Evolutionary conservation across 1,284 basidiomycete species (phyloP).

Genomic region (Ustilago cynodontis): DNA sequence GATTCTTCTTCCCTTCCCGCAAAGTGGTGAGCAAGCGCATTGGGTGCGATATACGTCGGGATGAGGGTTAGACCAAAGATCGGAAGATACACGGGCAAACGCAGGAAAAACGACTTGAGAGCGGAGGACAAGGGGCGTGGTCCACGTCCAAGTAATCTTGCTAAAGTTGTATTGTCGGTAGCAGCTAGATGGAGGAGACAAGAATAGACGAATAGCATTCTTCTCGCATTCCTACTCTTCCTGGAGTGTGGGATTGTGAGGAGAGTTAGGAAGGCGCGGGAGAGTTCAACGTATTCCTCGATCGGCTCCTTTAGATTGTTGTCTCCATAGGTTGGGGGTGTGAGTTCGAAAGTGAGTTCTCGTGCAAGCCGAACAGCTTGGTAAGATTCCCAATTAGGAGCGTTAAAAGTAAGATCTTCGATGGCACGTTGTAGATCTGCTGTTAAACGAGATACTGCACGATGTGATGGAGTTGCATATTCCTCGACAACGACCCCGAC

Average conservation of each 20-base stretch:
- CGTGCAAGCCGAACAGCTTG: constrained; percentile 88
- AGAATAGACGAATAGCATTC: constrained; percentile 30
- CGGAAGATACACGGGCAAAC: constrained; percentile 33
- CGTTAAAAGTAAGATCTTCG: constrained; percentile 84
- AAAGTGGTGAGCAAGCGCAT: constrained; percentile 34
- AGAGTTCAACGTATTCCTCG: constrained; percentile 30
- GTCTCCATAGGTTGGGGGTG: neutral
- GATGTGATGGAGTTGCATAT: constrained; percentile 72
- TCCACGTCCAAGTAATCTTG: neutral
- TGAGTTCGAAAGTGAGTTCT: constrained; percentile 80
- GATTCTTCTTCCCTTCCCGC: constrained; percentile 45
- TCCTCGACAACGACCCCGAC: constrained; percentile 4
- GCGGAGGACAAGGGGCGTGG: neutral
- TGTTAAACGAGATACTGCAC: constrained; percentile 89
- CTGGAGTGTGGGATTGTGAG: constrained; percentile 24
- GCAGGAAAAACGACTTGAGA: constrained; percentile 16
- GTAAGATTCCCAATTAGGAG: constrained; percentile 90
- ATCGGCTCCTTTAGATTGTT: constrained; percentile 16
- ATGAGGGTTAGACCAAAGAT: constrained; percentile 32
- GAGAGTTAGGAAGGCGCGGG: constrained; percentile 16
- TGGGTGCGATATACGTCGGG: constrained; percentile 40
- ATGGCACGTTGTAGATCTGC: constrained; percentile 79
- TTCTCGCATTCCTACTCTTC: constrained; percentile 16
- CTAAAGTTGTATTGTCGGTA: constrained; percentile 24
- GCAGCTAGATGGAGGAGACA: constrained; percentile 27